Conservation (phyloP, 306 rosid species). For the Pterocarpus macrocarpus region DNA sequence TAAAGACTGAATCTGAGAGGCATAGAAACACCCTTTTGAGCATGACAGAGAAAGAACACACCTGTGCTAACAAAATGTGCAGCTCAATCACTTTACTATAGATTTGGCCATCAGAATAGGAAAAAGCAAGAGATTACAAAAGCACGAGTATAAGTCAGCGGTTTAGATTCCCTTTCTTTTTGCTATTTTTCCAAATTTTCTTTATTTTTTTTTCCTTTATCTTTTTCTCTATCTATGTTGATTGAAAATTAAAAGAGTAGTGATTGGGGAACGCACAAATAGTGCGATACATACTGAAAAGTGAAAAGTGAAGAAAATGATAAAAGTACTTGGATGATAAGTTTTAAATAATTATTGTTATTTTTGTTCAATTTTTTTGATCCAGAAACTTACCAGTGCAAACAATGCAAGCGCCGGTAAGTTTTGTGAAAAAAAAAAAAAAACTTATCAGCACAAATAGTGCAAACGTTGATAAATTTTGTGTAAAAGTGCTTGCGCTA, state of each 20-base stretch:
- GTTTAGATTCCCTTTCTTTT: conserved; percentile 57
- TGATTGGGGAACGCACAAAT: too few species aligned
- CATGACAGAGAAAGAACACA: conserved; percentile 55
- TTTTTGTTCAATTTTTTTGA: too few species aligned
- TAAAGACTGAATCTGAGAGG: conserved; percentile 48
- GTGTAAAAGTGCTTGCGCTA: too few species aligned
- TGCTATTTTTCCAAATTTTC: background rate
- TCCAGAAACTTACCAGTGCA: too few species aligned
- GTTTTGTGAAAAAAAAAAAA: too few species aligned
- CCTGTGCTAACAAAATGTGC: conserved; percentile 42
- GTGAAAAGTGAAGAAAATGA: too few species aligned
- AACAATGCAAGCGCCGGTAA: too few species aligned
- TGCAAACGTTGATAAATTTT: too few species aligned
- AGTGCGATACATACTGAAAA: too few species aligned
- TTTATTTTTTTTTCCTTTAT: background rate
- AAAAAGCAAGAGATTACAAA: conserved; percentile 50
- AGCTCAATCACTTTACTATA: conserved; percentile 55
- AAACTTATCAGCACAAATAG: too few species aligned
- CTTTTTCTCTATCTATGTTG: background rate
- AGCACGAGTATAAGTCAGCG: conserved; percentile 69
- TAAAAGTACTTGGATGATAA: too few species aligned
- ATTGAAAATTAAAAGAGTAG: background rate
- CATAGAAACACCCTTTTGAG: conserved; percentile 56
- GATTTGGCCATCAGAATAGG: conserved; percentile 50
- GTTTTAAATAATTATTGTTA: too few species aligned